Evolutionary conservation across 352 stramenopile species (phyloP).

Genomic region (Saprolegnia diclina): DNA sequence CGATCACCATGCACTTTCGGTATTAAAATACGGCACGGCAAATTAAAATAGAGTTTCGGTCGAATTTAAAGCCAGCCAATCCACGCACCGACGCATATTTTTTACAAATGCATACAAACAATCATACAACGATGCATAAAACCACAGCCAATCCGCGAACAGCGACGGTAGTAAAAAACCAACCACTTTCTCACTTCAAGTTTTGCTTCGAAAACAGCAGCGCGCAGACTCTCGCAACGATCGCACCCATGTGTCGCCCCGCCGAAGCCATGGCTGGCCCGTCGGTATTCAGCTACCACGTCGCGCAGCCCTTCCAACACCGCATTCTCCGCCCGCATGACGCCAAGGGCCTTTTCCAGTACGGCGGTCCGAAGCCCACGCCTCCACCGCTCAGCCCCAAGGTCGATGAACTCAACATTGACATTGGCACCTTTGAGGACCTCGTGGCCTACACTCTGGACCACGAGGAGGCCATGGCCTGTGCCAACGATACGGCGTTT

Average conservation of each 20-base stretch:
- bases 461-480: conserved; percentile 2
- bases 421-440: conserved; percentile 3
- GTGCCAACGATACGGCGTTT: conserved; percentile 55
- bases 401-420: neutral
- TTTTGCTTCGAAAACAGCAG: neutral
- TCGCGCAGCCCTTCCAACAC: neutral
- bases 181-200: neutral
- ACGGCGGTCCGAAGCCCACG: neutral
- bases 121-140: too few relatives aligned
- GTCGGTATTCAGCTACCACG: neutral
- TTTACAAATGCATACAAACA: too few relatives aligned
- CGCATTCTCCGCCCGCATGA: too few relatives aligned
- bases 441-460: conserved; percentile 7
- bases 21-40: too few relatives aligned
- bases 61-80: too few relatives aligned
- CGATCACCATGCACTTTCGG: too few relatives aligned
- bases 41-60: too few relatives aligned
- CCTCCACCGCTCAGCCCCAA: neutral
- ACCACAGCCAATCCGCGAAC: too few relatives aligned
- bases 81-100: too few relatives aligned
- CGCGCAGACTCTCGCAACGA: neutral
- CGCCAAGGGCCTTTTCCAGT: too few relatives aligned
- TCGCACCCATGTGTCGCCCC: neutral
- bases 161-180: neutral
- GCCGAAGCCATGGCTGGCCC: neutral